These are phyloP conservation scores for Hordeum pubiflorum DNA, from an alignment of 202 grass and related monocot species.

Conservation along the genomic window DNA sequence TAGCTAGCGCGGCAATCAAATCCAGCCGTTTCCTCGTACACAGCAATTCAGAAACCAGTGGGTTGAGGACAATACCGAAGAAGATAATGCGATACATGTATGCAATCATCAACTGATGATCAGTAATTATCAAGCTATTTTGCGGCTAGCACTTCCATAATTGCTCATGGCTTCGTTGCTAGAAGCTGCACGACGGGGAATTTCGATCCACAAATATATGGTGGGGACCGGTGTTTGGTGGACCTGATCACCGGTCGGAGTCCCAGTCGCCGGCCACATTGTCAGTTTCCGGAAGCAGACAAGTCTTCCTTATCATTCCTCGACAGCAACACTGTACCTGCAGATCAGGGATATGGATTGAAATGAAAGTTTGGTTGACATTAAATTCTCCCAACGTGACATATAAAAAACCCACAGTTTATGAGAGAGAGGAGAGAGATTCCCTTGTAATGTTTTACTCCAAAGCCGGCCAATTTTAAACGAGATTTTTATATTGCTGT, in stretches of 20 bases:
- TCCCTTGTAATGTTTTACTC: conserved; percentile 48
- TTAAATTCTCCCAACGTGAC: not conserved
- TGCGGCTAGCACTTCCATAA: not conserved
- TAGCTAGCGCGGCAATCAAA: no score
- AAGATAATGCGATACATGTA: not conserved
- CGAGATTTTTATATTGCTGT: not conserved
- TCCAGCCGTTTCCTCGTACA: not conserved
- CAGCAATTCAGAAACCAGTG: not conserved
- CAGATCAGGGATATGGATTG: conserved; percentile 4
- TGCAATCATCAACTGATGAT: not conserved
- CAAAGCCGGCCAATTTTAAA: conserved; percentile 17
- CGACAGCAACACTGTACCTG: conserved; percentile 33
- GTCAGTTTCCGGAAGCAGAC: conserved; percentile 2
- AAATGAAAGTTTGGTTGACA: conserved; percentile 16
- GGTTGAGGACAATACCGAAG: not conserved
- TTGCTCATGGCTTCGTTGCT: not conserved
- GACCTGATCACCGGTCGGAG: not conserved
- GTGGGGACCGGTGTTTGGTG: conserved; percentile 9
- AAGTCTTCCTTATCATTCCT: conserved; percentile 32
- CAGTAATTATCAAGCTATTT: not conserved
- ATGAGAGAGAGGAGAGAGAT: conserved; percentile 1
- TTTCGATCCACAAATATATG: not conserved
- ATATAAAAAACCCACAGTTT: not conserved
- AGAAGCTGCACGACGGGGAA: conserved; percentile 6
- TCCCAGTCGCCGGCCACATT: conserved; percentile 4